Percentiles rank a stretch among this genome's conserved stretches.
phyloP scores from a whole-genome alignment of 495 filamentous ascomycete species.

The Tuber indicum region DNA sequence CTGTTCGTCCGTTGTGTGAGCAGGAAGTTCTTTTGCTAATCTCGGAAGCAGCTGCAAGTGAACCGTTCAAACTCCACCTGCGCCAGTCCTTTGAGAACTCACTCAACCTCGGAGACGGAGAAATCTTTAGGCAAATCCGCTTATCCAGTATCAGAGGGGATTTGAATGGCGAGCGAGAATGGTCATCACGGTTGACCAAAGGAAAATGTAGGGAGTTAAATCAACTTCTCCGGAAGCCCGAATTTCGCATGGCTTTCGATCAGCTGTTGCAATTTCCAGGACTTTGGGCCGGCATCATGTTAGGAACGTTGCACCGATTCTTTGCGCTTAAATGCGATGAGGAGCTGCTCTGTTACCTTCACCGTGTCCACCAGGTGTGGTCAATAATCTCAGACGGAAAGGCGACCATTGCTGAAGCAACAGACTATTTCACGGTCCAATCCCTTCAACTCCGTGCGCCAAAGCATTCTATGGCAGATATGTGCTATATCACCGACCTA shows the following conservation, averaged over 20 bases:
- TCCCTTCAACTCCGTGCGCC: conserved; percentile 15
- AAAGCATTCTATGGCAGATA: conserved; percentile 4
- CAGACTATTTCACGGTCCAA: conserved; percentile 8
- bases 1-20: background rate
- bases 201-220: conserved; percentile 15
- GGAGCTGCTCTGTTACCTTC: conserved; percentile 29
- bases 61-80: conserved; percentile 11
- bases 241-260: conserved; percentile 20
- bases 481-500: conserved; percentile 1
- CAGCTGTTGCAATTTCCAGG: conserved; percentile 14
- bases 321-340: conserved; percentile 20
- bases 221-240: conserved; percentile 10
- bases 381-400: conserved; percentile 14
- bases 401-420: background rate
- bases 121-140: conserved; percentile 24
- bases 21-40: background rate
- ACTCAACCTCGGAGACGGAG: conserved; percentile 15
- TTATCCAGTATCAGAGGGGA: conserved; percentile 13
- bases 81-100: conserved; percentile 17
- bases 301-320: conserved; percentile 19
- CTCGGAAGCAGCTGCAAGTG: conserved; percentile 10
- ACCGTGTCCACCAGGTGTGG: conserved; percentile 15
- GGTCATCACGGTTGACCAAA: conserved; percentile 24
- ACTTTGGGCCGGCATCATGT: conserved; percentile 21
- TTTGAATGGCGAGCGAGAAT: conserved; percentile 8